Percentiles rank a stretch among this genome's conserved stretches.
Evolutionary conservation across 2,329 filamentous ascomycete species (phyloP).

Genomic region (Neonectria magnoliae): DNA sequence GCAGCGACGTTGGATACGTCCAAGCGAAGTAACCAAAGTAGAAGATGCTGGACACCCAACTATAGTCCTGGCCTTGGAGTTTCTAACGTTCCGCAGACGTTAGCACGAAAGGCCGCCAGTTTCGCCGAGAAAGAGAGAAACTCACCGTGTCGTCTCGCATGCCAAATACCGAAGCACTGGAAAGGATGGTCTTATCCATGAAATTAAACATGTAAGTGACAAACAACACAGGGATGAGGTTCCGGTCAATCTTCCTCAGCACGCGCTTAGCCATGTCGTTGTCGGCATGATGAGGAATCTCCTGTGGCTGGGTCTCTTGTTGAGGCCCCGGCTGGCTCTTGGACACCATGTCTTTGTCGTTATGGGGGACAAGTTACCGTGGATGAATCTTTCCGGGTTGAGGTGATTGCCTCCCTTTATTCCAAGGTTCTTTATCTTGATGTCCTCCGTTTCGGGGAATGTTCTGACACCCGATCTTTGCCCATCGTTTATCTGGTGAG

Average conservation of each 20-base stretch:
- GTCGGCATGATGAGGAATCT: background rate
- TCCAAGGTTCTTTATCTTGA: background rate
- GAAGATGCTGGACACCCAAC: conserved; percentile 66
- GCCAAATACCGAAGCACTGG: conserved; percentile 66
- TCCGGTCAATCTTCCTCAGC: conserved; percentile 65
- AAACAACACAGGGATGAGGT: conserved; percentile 66
- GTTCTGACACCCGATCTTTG: background rate
- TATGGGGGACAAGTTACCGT: background rate
- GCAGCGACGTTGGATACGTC: conserved; percentile 59
- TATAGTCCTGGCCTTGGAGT: conserved; percentile 62
- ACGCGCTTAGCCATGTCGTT: conserved; percentile 41
- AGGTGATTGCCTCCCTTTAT: background rate
- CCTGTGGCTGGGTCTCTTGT: background rate
- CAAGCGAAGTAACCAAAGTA: conserved; percentile 59
- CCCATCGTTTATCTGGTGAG: background rate
- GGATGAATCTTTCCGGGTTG: background rate
- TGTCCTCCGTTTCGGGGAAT: background rate
- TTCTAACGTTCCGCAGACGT: conserved; percentile 24
- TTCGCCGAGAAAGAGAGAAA: background rate
- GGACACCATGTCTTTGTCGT: background rate
- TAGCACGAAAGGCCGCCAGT: background rate
- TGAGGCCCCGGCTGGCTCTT: background rate
- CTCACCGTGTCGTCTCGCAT: conserved; percentile 57
- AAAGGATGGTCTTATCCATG: conserved; percentile 69
- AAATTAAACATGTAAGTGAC: conserved; percentile 68